Base-by-base conservation (phyloP, 352 stramenopile genomes). In the Pythium aquatile region DNA sequence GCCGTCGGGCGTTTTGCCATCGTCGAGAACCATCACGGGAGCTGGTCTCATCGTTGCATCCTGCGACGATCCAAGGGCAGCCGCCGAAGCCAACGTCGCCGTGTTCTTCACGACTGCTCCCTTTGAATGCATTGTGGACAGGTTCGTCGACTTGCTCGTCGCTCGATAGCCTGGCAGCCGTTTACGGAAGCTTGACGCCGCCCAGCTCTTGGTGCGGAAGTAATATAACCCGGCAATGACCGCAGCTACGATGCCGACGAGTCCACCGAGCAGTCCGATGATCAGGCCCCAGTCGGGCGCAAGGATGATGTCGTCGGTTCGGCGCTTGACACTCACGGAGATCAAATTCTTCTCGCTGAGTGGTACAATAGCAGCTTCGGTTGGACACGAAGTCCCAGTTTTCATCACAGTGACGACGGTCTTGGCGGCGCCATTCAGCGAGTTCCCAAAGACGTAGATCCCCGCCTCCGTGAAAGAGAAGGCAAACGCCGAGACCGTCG, bases 361-460 rank as follows among this genome's bases (percentile, higher is more conserved):
- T 8, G 87, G 82, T 11, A 96, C 78, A 60, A 97, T 96, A 2
- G 90, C 47, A 1, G 84, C 85, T 55, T 94, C 85, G 0, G 87
- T 95, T 0, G 85, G 82, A 49, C 87, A 96, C 37, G 69, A 78
- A 3, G 81, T 92, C 11, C 83, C 81, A 2, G 72, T 40, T 13
- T 79, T 74, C 85, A 97, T 96, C 24, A 97, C 90, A 1, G 80
- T 80, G 10, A 98, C 66, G n/a, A 98, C 77, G 0, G 83, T 96
- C 37, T 88, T 77, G 3, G 76, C 73, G 13, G 70, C 75, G 5
- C 67, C 37, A 52, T 94, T 90, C 11, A 91, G 61, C 7, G 87
- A 97, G 42, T 88, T 93, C 1, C 78, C 78, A 56, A 98, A 97
- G 5, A 97, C 89, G 53, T 98, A 97, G 17, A 85, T 93, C 0